These are phyloP conservation scores for Alnus rubra DNA, from an alignment of 306 rosid genomes.

Conservation along the genomic window DNA sequence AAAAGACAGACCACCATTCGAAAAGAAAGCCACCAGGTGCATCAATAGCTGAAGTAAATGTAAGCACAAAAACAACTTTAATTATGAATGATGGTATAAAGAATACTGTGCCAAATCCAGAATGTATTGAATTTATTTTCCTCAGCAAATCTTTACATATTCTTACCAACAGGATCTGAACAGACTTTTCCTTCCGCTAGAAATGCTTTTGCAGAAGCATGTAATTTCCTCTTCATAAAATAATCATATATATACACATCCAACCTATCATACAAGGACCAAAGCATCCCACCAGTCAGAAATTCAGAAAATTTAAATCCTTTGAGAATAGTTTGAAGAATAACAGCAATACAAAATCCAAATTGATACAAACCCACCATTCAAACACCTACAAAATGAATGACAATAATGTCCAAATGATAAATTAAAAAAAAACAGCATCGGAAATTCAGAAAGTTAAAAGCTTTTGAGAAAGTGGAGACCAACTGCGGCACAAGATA, in stretches of 20 bases:
- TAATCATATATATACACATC: conserved; percentile 70
- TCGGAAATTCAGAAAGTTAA: background rate
- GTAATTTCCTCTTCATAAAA: conserved; percentile 61
- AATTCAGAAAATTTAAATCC: background rate
- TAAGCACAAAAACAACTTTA: conserved; percentile 22
- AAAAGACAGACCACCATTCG: conserved; percentile 93
- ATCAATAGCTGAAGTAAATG: conserved; percentile 53
- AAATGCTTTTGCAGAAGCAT: conserved; percentile 69
- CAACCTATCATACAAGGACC: conserved; percentile 51
- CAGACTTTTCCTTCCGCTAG: conserved; percentile 63
- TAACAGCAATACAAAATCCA: background rate
- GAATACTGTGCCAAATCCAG: conserved; percentile 5
- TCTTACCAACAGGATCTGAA: conserved; percentile 60
- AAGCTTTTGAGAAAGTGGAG: background rate
- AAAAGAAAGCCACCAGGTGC: conserved; percentile 79
- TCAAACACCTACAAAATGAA: background rate
- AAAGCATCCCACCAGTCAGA: background rate
- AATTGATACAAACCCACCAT: background rate
- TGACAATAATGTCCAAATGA: background rate
- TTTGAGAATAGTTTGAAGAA: background rate
- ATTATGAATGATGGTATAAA: background rate
- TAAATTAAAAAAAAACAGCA: background rate
- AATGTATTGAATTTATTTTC: conserved; percentile 7
- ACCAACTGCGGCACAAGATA: background rate
- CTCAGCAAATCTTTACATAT: conserved; percentile 2